Evolutionary conservation across 192 early-diverging fungal species (phyloP).

Genomic region (Podila epicladia): DNA sequence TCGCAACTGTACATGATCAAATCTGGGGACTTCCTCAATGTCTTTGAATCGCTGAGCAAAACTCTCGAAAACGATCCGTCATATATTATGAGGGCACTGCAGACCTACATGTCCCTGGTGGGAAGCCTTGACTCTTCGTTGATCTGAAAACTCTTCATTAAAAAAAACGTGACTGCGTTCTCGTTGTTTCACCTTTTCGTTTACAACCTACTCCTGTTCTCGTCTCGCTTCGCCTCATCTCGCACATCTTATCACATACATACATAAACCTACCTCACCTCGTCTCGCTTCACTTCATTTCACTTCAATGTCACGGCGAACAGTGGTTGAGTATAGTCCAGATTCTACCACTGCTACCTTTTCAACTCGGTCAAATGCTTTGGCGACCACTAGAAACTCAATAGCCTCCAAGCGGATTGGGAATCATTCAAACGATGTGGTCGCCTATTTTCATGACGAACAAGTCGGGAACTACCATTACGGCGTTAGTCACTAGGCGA

Average conservation of each 20-base stretch:
- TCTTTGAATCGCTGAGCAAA: slow-evolving; percentile 66
- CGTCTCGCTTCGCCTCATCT: too few relatives aligned
- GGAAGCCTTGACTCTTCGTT: too few relatives aligned
- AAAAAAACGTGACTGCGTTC: too few relatives aligned
- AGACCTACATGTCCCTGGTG: slow-evolving; percentile 59
- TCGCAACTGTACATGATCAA: slow-evolving; percentile 67
- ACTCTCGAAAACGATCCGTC: slow-evolving; percentile 66
- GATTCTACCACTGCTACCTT: slow-evolving; percentile 43
- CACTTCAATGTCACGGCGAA: slow-evolving; percentile 26
- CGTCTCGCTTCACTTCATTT: background rate
- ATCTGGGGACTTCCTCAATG: slow-evolving; percentile 61
- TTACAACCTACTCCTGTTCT: too few relatives aligned
- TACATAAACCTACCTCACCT: too few relatives aligned
- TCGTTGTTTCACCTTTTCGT: too few relatives aligned
- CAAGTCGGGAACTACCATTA: slow-evolving; percentile 86
- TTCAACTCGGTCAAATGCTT: slow-evolving; percentile 38
- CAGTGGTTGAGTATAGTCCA: slow-evolving; percentile 20
- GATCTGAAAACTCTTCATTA: too few relatives aligned
- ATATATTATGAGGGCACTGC: slow-evolving; percentile 69
- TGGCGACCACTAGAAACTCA: slow-evolving; percentile 30
- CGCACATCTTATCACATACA: too few relatives aligned
- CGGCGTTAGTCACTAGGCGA: slow-evolving; percentile 55
- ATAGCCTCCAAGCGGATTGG: slow-evolving; percentile 29
- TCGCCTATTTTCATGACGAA: slow-evolving; percentile 82
- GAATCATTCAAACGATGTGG: slow-evolving; percentile 67